Conservation (phyloP, 768 basidiomycete species). For the Mycena albidolilacea region DNA sequence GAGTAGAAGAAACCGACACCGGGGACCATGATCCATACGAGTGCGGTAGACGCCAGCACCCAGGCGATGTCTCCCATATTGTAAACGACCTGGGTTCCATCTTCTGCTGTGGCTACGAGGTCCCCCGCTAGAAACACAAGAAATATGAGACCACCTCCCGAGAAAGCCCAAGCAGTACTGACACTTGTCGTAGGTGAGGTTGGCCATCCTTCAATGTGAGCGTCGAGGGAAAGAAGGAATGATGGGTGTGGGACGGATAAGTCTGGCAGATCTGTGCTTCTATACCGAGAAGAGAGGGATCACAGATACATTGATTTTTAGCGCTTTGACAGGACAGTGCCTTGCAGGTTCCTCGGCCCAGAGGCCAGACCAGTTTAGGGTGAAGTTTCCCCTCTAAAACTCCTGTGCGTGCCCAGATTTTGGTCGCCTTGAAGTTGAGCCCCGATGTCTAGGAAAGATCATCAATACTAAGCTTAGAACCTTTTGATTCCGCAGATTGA, state of each 20-base stretch:
- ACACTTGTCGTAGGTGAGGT: constrained; percentile 51
- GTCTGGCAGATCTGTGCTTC: not conserved
- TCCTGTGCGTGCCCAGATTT: not conserved
- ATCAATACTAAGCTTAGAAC: too few species aligned
- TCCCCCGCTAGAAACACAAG: constrained; percentile 52
- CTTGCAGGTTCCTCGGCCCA: not conserved
- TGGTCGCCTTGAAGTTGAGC: too few species aligned
- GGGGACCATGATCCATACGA: constrained; percentile 90
- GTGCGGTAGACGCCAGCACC: constrained; percentile 81
- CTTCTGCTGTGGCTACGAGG: constrained; percentile 49
- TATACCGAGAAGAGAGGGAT: constrained; percentile 9
- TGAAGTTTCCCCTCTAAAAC: not conserved
- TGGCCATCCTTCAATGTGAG: constrained; percentile 47
- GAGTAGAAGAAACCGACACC: constrained; percentile 93
- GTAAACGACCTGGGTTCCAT: constrained; percentile 54
- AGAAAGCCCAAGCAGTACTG: constrained; percentile 20
- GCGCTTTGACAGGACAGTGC: constrained; percentile 11
- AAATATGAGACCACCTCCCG: constrained; percentile 12
- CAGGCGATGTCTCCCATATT: constrained; percentile 67
- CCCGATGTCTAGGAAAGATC: too few species aligned
- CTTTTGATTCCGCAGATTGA: too few species aligned
- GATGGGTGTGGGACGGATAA: not conserved
- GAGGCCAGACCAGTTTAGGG: constrained; percentile 9
- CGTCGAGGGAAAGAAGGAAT: constrained; percentile 19
- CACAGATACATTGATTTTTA: constrained; percentile 5